A percentile compares a stretch with the other conserved stretches of the same genome.
Conservation (phyloP, 139 green algal species). For the Dunaliella sp. region DNA sequence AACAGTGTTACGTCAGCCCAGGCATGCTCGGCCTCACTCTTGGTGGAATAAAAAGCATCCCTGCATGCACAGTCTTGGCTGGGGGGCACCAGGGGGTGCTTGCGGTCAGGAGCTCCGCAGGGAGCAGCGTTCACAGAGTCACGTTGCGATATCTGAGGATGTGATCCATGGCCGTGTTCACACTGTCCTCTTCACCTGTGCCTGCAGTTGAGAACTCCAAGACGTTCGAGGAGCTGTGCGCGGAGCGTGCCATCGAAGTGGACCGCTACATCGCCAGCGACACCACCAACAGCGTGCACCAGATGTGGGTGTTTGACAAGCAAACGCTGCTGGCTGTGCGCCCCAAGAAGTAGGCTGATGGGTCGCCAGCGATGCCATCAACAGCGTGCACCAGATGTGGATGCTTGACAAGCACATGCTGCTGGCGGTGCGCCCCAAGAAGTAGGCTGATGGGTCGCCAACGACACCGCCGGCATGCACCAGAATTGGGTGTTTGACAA, state of each 20-base stretch:
- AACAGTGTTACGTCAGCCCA: too few species aligned
- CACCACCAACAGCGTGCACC: constrained; percentile 46
- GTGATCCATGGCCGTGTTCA: too few species aligned
- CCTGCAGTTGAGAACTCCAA: constrained; percentile 49
- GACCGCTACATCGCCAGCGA: constrained; percentile 33
- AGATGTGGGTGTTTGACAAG: constrained; percentile 42
- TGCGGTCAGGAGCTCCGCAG: too few species aligned
- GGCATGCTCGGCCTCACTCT: too few species aligned
- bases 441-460: constrained; percentile 17
- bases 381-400: constrained; percentile 50
- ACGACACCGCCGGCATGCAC: constrained; percentile 42
- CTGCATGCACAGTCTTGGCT: too few species aligned
- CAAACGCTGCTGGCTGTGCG: constrained; percentile 27
- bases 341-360: constrained; percentile 28
- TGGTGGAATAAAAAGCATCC: too few species aligned
- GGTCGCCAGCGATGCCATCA: constrained; percentile 35
- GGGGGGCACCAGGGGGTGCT: too few species aligned
- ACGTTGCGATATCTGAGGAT: too few species aligned
- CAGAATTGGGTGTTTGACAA: constrained; percentile 43
- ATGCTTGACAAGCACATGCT: constrained; percentile 33
- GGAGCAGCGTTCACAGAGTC: too few species aligned
- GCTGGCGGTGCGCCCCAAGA: constrained; percentile 26
- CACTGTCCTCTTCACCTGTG: neutral
- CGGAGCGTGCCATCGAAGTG: constrained; percentile 33
- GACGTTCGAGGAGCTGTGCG: constrained; percentile 44